Conservation (phyloP, 2,329 filamentous ascomycete genomes). For the Penicillium frequentans region DNA sequence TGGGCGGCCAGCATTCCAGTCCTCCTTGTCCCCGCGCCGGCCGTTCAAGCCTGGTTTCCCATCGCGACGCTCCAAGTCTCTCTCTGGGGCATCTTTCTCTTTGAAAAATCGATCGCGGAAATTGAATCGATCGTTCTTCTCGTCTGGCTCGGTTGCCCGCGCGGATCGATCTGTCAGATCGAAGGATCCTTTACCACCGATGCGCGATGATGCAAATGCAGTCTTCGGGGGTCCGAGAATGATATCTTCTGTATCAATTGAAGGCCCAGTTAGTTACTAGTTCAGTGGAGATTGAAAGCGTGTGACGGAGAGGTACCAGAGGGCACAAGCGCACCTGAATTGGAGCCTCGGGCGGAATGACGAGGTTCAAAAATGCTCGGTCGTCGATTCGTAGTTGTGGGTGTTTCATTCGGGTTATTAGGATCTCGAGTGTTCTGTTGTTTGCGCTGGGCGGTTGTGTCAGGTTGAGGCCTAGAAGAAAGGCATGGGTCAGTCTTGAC, state of each 20-base stretch:
- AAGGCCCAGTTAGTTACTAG: constrained; percentile 14
- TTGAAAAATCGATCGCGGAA: constrained; percentile 53
- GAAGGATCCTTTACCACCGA: constrained; percentile 46
- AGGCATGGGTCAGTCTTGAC: constrained; percentile 20
- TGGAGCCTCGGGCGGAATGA: constrained; percentile 50
- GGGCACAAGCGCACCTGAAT: constrained; percentile 44
- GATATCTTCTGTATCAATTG: constrained; percentile 67
- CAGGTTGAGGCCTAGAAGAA: constrained; percentile 41
- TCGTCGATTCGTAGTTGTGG: constrained; percentile 33
- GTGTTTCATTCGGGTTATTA: constrained; percentile 34
- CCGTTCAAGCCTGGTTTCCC: constrained; percentile 33
- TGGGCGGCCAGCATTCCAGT: constrained; percentile 42
- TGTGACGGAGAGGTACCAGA: background rate
- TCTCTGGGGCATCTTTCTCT: constrained; percentile 36
- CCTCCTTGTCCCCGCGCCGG: constrained; percentile 42
- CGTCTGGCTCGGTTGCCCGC: constrained; percentile 56
- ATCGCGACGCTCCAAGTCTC: constrained; percentile 41
- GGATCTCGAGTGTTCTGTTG: constrained; percentile 36
- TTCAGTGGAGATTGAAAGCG: background rate
- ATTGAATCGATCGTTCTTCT: constrained; percentile 63
- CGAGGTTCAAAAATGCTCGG: constrained; percentile 45
- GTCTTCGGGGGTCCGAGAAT: constrained; percentile 82
- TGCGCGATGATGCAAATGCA: constrained; percentile 74
- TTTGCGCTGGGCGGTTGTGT: constrained; percentile 43
- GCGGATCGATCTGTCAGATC: constrained; percentile 47